Evolutionary conservation across 495 filamentous ascomycete genomes (phyloP).

Genomic region (Aspergillus homomorphus): DNA sequence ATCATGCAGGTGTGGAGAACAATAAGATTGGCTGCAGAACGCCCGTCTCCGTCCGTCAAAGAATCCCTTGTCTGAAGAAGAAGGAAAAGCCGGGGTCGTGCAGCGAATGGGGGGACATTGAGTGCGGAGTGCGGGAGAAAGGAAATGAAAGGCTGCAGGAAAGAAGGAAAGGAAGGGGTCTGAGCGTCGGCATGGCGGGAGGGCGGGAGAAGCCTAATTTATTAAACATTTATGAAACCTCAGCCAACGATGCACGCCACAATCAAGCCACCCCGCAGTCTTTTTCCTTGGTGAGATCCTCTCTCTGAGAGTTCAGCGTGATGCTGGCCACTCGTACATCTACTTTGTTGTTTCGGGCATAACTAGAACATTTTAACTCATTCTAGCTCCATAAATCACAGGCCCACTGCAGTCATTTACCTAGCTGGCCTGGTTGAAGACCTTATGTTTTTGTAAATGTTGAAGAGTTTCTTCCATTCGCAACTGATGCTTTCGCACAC

Average conservation of each 20-base stretch:
- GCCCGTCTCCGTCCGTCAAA: not conserved
- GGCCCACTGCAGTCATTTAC: not conserved
- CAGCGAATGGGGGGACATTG: not conserved
- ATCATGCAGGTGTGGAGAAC: not conserved
- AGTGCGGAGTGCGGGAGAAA: not conserved
- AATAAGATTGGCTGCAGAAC: not conserved
- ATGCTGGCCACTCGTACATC: too few relatives aligned
- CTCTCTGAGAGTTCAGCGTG: too few relatives aligned
- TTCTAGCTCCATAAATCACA: not conserved
- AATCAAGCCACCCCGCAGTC: too few relatives aligned
- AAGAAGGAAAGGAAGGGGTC: not conserved
- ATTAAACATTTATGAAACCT: too few relatives aligned
- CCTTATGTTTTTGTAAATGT: not conserved
- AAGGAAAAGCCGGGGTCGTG: not conserved
- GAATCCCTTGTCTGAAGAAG: not conserved
- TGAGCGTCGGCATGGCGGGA: not conserved
- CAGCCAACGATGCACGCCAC: too few relatives aligned
- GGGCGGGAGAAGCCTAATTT: not conserved
- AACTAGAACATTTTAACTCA: not conserved
- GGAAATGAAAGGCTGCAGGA: too few relatives aligned
- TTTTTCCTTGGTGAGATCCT: too few relatives aligned
- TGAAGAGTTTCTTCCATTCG: not conserved
- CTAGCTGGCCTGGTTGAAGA: not conserved
- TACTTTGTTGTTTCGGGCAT: too few relatives aligned
- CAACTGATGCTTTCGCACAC: slow-evolving; percentile 1